phyloP scores from a whole-genome alignment of 192 early-diverging fungal genomes.

The Coemansia sp. region DNA sequence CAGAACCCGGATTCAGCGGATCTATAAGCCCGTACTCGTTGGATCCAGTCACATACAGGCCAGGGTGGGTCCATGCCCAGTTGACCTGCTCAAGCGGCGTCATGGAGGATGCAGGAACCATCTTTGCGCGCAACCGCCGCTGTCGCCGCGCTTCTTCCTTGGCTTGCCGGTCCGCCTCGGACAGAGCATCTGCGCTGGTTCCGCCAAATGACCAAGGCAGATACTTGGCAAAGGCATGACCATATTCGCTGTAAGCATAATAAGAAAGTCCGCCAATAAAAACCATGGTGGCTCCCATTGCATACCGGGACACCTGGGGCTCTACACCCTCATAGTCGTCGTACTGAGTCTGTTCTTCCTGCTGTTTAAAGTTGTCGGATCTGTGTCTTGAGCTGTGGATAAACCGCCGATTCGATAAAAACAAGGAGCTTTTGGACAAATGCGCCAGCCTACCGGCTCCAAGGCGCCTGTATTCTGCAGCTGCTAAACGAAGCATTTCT shows the following conservation, averaged over 20 bases:
- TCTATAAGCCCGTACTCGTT: constrained; percentile 41
- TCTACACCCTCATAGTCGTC: constrained; percentile 23
- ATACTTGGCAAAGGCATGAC: constrained; percentile 7
- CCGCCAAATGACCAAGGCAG: constrained; percentile 21
- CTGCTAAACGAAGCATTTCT: not conserved
- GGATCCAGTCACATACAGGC: constrained; percentile 40
- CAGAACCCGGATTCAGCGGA: constrained; percentile 31
- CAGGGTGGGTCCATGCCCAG: constrained; percentile 50
- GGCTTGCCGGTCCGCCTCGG: constrained; percentile 7
- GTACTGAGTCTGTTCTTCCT: not conserved
- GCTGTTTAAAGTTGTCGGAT: not conserved
- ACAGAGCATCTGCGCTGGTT: not conserved
- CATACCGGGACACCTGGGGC: constrained; percentile 30
- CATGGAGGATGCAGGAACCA: constrained; percentile 28
- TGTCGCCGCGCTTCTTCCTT: constrained; percentile 4
- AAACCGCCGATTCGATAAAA: not conserved
- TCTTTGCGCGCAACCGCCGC: constrained; percentile 15
- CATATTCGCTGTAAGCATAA: constrained; percentile 33
- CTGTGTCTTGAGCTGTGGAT: not conserved
- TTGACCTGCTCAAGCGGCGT: constrained; percentile 30
- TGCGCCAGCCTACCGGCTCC: not conserved
- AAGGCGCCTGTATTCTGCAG: not conserved
- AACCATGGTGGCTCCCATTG: constrained; percentile 24
- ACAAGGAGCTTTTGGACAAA: not conserved
- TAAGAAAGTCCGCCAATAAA: constrained; percentile 30